phyloP scores from a whole-genome alignment of 176 grass and related monocot species.

The Carex pumila region DNA sequence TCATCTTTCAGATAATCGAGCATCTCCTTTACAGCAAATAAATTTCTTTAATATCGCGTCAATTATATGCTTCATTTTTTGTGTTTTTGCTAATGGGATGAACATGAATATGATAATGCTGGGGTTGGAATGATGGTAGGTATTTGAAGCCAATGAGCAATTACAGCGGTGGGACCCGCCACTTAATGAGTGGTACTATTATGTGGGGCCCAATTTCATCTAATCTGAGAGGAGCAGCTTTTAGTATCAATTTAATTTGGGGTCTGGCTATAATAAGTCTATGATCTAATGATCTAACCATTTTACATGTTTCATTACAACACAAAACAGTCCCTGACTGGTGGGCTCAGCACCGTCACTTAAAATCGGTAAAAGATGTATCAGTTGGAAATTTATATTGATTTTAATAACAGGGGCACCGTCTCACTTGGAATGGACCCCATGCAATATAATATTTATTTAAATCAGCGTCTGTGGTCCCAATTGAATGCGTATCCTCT shows the following conservation, averaged over 20 bases:
- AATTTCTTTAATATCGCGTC: too few species aligned
- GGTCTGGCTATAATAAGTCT: not conserved
- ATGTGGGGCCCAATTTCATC: not conserved
- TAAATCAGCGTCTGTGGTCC: not conserved
- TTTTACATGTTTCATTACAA: not conserved
- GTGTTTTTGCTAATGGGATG: too few species aligned
- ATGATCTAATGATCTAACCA: not conserved
- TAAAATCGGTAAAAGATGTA: not conserved
- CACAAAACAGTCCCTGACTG: not conserved
- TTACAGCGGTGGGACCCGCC: slow-evolving; percentile 7
- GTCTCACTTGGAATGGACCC: not conserved
- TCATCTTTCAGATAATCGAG: too few species aligned
- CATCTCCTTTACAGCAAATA: too few species aligned
- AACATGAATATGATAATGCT: not conserved
- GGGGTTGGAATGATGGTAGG: slow-evolving; percentile 9
- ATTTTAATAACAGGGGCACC: too few species aligned
- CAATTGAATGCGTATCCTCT: not conserved
- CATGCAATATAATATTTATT: not conserved
- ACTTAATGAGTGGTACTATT: slow-evolving; percentile 5
- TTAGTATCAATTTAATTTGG: slow-evolving; percentile 5
- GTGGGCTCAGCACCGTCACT: not conserved
- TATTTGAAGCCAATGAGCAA: slow-evolving; percentile 13
- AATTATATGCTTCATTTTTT: too few species aligned
- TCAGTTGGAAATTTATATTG: not conserved
- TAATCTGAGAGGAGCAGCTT: not conserved